Percentiles rank a stretch among this genome's conserved stretches.
phyloP scores from a whole-genome alignment of 164 flowering plant genomes.

The Stephania yunnanensis region DNA sequence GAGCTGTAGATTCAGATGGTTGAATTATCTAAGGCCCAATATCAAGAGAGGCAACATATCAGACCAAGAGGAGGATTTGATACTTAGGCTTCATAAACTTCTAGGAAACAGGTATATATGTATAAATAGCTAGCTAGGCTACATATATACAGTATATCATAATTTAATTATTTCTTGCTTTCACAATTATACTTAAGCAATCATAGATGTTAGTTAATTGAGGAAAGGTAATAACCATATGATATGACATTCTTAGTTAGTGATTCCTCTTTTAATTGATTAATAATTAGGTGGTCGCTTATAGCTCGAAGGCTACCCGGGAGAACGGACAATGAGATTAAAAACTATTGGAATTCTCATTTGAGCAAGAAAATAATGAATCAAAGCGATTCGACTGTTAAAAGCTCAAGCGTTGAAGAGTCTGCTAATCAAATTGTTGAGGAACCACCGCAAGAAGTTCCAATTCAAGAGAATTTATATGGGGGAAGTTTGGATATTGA shows the following conservation, averaged over 20 bases:
- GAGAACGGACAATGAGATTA: constrained; percentile 19
- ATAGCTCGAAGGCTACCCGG: constrained; percentile 17
- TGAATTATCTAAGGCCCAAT: constrained; percentile 16
- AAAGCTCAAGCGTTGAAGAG: constrained; percentile 4
- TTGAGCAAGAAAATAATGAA: constrained; percentile 17
- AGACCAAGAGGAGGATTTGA: constrained; percentile 19
- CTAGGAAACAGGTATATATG: constrained; percentile 12
- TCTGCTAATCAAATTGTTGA: not conserved
- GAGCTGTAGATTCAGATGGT: constrained; percentile 17
- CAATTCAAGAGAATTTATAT: constrained; percentile 1
- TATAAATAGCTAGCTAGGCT: not conserved
- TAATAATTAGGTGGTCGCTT: constrained; percentile 13
- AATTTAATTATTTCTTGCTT: not conserved
- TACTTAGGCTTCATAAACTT: constrained; percentile 15
- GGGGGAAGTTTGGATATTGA: not conserved
- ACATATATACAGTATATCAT: not conserved
- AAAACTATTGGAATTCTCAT: constrained; percentile 20
- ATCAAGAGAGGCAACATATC: constrained; percentile 16
- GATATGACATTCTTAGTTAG: no score
- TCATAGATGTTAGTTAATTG: no score
- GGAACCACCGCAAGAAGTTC: not conserved
- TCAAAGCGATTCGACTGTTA: not conserved
- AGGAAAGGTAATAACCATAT: no score
- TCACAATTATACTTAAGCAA: no score
- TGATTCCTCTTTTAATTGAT: not conserved